Conservation (phyloP, 805 yeast genomes). For the Hagleromyces aurorensis region DNA sequence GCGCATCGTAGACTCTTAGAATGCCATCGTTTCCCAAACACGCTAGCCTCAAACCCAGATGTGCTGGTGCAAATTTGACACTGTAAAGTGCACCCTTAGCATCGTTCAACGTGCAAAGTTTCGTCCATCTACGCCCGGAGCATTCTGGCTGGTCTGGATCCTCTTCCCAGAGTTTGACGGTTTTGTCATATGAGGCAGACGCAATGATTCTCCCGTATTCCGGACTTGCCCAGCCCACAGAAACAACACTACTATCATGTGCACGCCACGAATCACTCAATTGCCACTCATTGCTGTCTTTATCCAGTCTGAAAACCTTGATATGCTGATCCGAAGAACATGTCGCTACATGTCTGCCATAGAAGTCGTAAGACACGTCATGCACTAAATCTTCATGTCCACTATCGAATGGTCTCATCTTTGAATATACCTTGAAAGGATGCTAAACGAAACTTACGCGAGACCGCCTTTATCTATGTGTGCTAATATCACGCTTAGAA, state of each 20-base stretch:
- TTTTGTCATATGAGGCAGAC: constrained; percentile 82
- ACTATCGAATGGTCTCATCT: constrained; percentile 67
- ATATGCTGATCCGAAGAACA: constrained; percentile 93
- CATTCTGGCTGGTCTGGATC: constrained; percentile 66
- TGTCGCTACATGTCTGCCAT: constrained; percentile 88
- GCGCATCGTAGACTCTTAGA: constrained; percentile 74
- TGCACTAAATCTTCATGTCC: constrained; percentile 92
- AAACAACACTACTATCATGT: constrained; percentile 80
- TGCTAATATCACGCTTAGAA: too few species aligned
- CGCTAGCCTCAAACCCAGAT: constrained; percentile 72
- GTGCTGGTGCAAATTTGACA: constrained; percentile 82
- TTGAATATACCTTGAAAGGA: too few species aligned
- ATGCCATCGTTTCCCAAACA: constrained; percentile 87
- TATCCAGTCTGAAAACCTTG: constrained; percentile 74
- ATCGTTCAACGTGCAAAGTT: constrained; percentile 71
- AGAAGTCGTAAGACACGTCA: constrained; percentile 85
- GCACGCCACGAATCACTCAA: constrained; percentile 90
- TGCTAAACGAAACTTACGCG: too few species aligned
- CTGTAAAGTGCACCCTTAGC: constrained; percentile 84
- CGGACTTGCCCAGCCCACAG: constrained; percentile 89
- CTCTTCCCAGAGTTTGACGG: constrained; percentile 88
- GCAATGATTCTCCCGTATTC: constrained; percentile 85
- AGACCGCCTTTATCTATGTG: too few species aligned
- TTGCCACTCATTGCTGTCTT: constrained; percentile 66
- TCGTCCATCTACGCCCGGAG: constrained; percentile 79